Evolutionary conservation across 2,329 filamentous ascomycete genomes (phyloP), one percentile per base, ranked within the genome.

Genomic region (Verticillium longisporum): DNA sequence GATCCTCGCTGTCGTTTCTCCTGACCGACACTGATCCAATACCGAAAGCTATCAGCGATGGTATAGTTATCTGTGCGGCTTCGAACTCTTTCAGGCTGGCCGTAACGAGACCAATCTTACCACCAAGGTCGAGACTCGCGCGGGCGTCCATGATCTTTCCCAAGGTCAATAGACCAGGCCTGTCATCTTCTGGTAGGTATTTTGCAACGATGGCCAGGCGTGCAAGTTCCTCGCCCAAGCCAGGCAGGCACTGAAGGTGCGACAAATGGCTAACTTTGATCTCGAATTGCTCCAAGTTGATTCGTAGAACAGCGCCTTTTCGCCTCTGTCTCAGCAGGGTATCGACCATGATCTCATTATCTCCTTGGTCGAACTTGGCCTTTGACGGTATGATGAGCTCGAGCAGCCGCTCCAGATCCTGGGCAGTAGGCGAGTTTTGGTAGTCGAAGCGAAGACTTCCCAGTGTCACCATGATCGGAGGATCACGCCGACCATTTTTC

Each of bases 321-420:
- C 88, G 84, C 62, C 95, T 83, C 72, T 99, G 95, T 26, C 91
- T 84, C 14, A 98, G 77, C 0, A 99, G 80, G 0, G 92, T 97
- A 67, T 98, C 94, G 26, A 99, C 85, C 80, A 99, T 88, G 63
- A 99, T 96, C 68, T 98, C 94, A 67, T 97, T 92, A 63, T 96
- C 90, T 56, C 88, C 86, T 63, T 94, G 88, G 65, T 88, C 83
- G 68, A 95, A 97, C 65, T 93, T 92, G 72, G 95, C 87, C 65
- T 92, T 95, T 0, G 93, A 97, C 0, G 95, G 96, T 6, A 90
- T 96, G 60, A 99, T 90, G 58, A 99, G 81, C 59, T 90, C 88
- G 0, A 99, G 78, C 1, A 99, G 81, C 37, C 88, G 85, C 68
- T 93, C 89, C 0, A 99, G 80, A 72, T 99, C 95, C 18, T 82